Conservation (phyloP, 345 rosid genomes). For the Brassica carinata region DNA sequence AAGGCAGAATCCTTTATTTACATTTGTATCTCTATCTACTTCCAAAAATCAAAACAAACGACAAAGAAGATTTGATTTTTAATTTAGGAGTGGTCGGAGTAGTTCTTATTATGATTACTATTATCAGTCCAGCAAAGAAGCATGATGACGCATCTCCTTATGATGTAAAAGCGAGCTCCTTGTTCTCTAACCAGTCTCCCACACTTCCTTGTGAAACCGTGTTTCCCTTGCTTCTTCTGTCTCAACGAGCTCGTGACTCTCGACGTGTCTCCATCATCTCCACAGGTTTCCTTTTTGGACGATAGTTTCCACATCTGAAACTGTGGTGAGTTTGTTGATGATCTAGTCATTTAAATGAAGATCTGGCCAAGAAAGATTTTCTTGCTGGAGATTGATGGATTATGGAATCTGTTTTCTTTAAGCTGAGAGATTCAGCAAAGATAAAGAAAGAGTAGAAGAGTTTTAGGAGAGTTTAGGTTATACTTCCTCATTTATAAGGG, state of each 20-base stretch:
- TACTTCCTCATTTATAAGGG: slow-evolving; percentile 20
- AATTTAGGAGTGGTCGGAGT: slow-evolving; percentile 36
- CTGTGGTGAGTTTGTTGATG: slow-evolving; percentile 27
- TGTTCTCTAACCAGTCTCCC: slow-evolving; percentile 78
- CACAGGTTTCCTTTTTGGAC: slow-evolving; percentile 45
- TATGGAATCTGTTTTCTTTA: background rate
- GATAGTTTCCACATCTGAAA: slow-evolving; percentile 56
- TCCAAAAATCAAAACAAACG: slow-evolving; percentile 30
- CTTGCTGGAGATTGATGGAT: background rate
- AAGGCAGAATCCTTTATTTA: slow-evolving; percentile 41
- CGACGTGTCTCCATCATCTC: slow-evolving; percentile 26
- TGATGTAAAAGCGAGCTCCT: slow-evolving; percentile 90
- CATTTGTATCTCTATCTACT: slow-evolving; percentile 39
- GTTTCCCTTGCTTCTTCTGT: slow-evolving; percentile 41
- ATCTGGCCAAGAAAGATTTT: background rate
- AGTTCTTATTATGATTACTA: slow-evolving; percentile 38
- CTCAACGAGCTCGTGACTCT: slow-evolving; percentile 44
- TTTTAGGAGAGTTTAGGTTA: background rate
- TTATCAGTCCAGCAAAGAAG: slow-evolving; percentile 92
- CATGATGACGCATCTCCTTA: slow-evolving; percentile 84
- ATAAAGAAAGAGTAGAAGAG: slow-evolving; percentile 6
- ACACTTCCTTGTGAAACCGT: slow-evolving; percentile 78
- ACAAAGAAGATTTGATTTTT: background rate
- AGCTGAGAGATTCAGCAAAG: background rate
- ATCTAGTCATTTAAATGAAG: slow-evolving; percentile 15